Evolutionary conservation across 176 grass and related monocot genomes (phyloP), one percentile per base, ranked within the genome.

Genomic region (Eleusine coracana): DNA sequence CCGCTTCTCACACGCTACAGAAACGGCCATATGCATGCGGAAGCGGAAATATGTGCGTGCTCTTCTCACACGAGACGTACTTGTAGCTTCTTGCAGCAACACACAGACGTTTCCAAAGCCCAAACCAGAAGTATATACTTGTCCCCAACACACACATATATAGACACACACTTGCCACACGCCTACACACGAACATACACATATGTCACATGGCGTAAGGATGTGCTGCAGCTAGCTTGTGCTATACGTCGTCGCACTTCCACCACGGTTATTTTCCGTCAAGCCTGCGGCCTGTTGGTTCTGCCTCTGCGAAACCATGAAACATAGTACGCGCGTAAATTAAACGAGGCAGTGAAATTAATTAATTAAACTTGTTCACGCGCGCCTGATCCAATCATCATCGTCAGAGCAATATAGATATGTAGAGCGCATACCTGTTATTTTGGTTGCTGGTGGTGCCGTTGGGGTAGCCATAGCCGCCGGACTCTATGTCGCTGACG

Each of bases 401-500:
- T 23, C 60, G 5, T 13, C 60, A 29, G 60, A 63, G 23, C 25
- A 63, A 9, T 25, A 56, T 56, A 56, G 56, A 9, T 58, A 56
- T 21, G 9, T 1, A 63, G 60, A 29, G 60, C 60, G 23, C 56
- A 7, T 3, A 48, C 58, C 41, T 79, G 61, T 29, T 65, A 10
- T 18, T 74, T 45, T 23, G 51, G 38, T 34, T 38, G 15, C 3
- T 5, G 86, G 42, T 13, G 49, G 6, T 6, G 75, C 42, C 23
- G 84, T 17, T 62, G 41, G 44, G 16, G 42, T 51, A 3, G 59
- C 0, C 87, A 60, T 52, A 48, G 52, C 52, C 39, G 71, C 73
- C 81, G 21, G 77, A 60, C 14, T 88, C 87, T 37, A 94, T 91
- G 36, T 45, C 27, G 66, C 54, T 44, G 42, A 94, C 12, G 82